A percentile compares a stretch with the other conserved stretches of the same genome.
phyloP scores from a whole-genome alignment of 2,329 filamentous ascomycete species.

The Incumbomyces lentus region DNA sequence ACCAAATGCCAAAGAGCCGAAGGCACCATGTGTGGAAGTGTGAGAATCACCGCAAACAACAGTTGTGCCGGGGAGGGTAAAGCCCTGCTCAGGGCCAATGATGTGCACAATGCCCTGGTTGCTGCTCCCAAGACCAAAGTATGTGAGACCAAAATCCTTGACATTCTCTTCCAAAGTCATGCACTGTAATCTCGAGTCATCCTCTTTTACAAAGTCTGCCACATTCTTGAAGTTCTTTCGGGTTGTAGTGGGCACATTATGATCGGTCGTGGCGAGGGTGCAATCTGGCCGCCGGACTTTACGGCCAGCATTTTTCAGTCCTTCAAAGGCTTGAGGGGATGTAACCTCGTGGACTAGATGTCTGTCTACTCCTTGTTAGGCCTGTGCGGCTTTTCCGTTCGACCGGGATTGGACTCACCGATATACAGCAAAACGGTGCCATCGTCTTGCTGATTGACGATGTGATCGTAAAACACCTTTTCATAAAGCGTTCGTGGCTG shows the following conservation, averaged over 20 bases:
- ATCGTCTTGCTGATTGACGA: constrained; percentile 90
- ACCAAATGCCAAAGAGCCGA: constrained; percentile 87
- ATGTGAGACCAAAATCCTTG: constrained; percentile 89
- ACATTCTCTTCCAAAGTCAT: constrained; percentile 95
- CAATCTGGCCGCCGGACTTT: constrained; percentile 89
- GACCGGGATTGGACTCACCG: constrained; percentile 45
- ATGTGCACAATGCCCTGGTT: constrained; percentile 97
- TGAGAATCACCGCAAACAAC: constrained; percentile 97
- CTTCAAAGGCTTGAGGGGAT: constrained; percentile 98
- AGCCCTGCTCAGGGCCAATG: constrained; percentile 96
- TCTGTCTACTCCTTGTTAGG: constrained; percentile 51
- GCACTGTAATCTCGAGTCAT: constrained; percentile 87
- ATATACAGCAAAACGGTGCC: constrained; percentile 91
- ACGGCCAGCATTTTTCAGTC: constrained; percentile 77
- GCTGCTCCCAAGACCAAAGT: constrained; percentile 93
- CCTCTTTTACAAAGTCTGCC: constrained; percentile 85
- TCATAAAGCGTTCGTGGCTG: constrained; percentile 83
- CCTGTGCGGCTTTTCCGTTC: constrained; percentile 1
- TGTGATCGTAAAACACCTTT: constrained; percentile 90
- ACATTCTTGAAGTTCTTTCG: constrained; percentile 91
- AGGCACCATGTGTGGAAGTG: constrained; percentile 95
- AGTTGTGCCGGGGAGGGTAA: constrained; percentile 92
- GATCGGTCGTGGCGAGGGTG: constrained; percentile 91
- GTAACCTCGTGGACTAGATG: constrained; percentile 98
- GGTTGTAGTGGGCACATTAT: constrained; percentile 91